These are phyloP conservation scores for Yarrowia osloensis DNA, from an alignment of 805 yeast species.

Conservation along the genomic window DNA sequence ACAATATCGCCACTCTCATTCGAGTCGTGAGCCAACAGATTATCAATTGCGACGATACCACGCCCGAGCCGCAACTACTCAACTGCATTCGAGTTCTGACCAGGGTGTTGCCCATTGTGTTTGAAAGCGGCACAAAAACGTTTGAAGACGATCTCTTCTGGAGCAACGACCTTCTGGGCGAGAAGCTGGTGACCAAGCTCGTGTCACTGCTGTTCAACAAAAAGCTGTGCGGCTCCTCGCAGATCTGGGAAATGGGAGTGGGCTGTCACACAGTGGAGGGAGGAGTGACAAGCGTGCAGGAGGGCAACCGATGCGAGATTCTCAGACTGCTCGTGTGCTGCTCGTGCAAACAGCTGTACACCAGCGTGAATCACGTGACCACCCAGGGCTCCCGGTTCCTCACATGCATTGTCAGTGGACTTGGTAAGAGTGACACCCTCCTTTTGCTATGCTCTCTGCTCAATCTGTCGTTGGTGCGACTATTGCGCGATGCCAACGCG, in stretches of 20 bases:
- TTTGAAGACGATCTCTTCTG: conserved; percentile 20
- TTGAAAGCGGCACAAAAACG: neutral
- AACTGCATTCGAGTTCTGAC: conserved; percentile 19
- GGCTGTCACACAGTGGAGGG: conserved; percentile 6
- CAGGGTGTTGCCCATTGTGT: conserved; percentile 11
- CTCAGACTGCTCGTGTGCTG: neutral
- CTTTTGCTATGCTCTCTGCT: conserved; percentile 17
- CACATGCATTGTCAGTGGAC: conserved; percentile 5
- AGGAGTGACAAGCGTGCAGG: neutral
- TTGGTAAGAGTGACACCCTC: neutral
- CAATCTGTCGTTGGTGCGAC: conserved; percentile 1
- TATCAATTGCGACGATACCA: neutral
- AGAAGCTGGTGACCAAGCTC: conserved; percentile 4
- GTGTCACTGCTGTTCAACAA: conserved; percentile 5
- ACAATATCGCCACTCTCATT: conserved; percentile 12
- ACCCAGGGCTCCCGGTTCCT: conserved; percentile 9
- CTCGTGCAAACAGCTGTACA: conserved; percentile 8
- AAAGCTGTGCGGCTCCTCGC: neutral
- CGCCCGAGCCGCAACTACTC: conserved; percentile 1
- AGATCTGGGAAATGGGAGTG: conserved; percentile 29
- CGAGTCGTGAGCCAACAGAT: neutral
- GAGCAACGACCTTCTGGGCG: conserved; percentile 19
- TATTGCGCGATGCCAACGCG: conserved; percentile 2
- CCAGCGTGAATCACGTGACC: conserved; percentile 4
- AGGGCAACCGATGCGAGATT: conserved; percentile 11